Evolutionary conservation across 2,329 filamentous ascomycete genomes (phyloP).

Genomic region (Sporothrix euskadiensis): DNA sequence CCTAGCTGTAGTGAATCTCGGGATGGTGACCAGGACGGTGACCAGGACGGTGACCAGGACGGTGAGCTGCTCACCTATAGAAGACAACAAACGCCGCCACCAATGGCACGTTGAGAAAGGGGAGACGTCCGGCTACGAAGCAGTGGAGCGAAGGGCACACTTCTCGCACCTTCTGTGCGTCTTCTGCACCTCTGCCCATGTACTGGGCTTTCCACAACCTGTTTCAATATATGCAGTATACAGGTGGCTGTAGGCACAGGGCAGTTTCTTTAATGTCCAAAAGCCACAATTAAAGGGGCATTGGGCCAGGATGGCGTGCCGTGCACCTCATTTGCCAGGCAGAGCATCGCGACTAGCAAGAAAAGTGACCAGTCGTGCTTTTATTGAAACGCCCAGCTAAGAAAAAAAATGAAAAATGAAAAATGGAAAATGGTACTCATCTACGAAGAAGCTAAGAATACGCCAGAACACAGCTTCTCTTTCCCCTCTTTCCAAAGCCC

Average conservation of each 20-base stretch:
- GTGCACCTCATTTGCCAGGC: not conserved
- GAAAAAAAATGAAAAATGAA: not conserved
- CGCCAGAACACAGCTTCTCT: not conserved
- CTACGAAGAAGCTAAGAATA: not conserved
- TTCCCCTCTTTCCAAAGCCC: not conserved
- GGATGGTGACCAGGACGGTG: not conserved
- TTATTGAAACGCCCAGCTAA: not conserved
- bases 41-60: not conserved
- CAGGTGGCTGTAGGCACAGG: not conserved
- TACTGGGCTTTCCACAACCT: not conserved
- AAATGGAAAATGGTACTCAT: not conserved
- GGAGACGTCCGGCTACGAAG: not conserved
- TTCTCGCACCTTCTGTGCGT: not conserved
- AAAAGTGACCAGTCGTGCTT: not conserved
- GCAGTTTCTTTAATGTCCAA: not conserved
- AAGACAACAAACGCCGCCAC: not conserved
- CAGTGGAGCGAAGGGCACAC: not conserved
- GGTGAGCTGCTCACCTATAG: not conserved
- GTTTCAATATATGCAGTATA: not conserved
- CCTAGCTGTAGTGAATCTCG: not conserved
- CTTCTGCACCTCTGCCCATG: not conserved
- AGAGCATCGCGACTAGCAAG: not conserved
- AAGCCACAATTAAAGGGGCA: slow-evolving; percentile 1
- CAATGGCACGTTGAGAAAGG: not conserved
- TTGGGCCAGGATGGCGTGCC: not conserved